A percentile compares a stretch with the other conserved stretches of the same genome.
These are phyloP conservation scores for Microdochium nivale DNA, from an alignment of 2,329 filamentous ascomycete species.

Conservation along the genomic window DNA sequence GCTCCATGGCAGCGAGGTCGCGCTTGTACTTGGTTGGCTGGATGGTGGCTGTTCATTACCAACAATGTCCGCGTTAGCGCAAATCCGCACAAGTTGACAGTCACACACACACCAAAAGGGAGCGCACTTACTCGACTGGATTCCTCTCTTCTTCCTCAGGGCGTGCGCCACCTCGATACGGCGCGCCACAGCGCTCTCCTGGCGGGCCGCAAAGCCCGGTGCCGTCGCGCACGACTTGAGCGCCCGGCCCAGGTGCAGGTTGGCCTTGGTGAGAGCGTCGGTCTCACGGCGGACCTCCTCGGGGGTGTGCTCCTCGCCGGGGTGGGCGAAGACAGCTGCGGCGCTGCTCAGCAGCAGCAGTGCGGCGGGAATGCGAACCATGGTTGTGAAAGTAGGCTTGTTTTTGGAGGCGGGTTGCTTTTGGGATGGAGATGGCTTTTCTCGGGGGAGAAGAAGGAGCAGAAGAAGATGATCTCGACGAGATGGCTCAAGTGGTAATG, in stretches of 20 bases:
- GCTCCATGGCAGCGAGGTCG: constrained; percentile 14
- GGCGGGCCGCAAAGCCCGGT: constrained; percentile 25
- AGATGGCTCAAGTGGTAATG: too few species aligned
- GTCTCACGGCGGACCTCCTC: constrained; percentile 20
- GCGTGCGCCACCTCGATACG: constrained; percentile 24
- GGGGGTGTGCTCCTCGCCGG: constrained; percentile 24
- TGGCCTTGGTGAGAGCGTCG: constrained; percentile 20
- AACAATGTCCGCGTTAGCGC: too few species aligned
- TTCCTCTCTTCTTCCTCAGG: constrained; percentile 25
- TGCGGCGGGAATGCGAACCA: neutral
- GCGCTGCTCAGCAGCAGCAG: neutral
- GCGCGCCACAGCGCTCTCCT: constrained; percentile 25
- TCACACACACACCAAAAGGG: neutral
- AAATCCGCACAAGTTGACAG: neutral
- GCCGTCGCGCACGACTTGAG: constrained; percentile 25
- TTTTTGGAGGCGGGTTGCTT: too few species aligned
- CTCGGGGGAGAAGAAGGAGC: too few species aligned
- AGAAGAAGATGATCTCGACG: too few species aligned
- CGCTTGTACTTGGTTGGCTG: constrained; percentile 14
- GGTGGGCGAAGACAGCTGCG: constrained; percentile 24
- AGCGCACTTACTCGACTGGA: constrained; percentile 11
- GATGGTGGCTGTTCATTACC: constrained; percentile 6
- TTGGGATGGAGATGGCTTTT: too few species aligned
- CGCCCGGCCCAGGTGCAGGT: constrained; percentile 23
- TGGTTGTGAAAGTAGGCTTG: too few species aligned